Percentiles rank a stretch among this genome's conserved stretches.
These are phyloP conservation scores for Lentinula boryana DNA, from an alignment of 768 basidiomycete genomes.

Conservation along the genomic window DNA sequence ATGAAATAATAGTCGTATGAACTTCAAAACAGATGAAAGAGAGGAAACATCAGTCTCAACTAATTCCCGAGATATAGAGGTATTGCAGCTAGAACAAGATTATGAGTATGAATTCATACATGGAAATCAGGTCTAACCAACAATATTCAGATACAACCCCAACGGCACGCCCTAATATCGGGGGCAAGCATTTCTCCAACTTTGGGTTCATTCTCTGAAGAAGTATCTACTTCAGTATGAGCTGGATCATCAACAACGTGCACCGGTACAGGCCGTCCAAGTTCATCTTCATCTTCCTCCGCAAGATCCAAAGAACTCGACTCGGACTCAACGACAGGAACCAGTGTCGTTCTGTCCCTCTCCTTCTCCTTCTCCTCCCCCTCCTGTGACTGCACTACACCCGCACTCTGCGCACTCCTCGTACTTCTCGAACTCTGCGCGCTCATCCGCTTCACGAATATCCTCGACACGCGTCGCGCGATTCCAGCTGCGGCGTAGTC, in stretches of 20 bases:
- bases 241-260: background rate
- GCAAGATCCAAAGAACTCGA: background rate
- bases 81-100: background rate
- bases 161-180: conserved; percentile 5
- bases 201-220: background rate
- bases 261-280: background rate
- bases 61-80: background rate
- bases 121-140: background rate
- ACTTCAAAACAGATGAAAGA: no score
- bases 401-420: background rate
- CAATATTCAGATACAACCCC: background rate
- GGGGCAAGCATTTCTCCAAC: background rate
- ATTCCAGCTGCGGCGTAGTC: conserved; percentile 1
- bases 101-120: background rate
- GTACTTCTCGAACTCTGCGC: background rate
- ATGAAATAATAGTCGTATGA: background rate
- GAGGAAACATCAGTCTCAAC: background rate
- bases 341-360: background rate
- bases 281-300: background rate
- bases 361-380: background rate
- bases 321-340: background rate
- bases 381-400: background rate
- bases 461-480: conserved; percentile 1
- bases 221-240: background rate
- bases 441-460: conserved; percentile 3